A percentile compares a stretch with the other conserved stretches of the same genome.
phyloP scores from a whole-genome alignment of 192 early-diverging fungal genomes.

The Coemansia umbellata region DNA sequence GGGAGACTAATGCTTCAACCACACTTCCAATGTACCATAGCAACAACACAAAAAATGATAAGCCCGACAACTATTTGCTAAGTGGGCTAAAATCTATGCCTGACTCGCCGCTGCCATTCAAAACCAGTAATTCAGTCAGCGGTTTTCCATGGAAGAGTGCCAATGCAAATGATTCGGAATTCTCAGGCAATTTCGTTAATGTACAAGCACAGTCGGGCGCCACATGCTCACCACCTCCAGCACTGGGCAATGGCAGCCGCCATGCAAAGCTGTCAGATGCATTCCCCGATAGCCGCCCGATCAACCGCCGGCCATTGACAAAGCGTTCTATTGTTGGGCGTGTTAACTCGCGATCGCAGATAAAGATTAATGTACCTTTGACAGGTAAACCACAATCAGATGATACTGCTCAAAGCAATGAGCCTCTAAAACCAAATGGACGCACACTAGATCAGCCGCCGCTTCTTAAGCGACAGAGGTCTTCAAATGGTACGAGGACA shows the following conservation, averaged over 20 bases:
- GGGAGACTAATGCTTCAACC: background rate
- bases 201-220: too few species aligned
- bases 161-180: too few species aligned
- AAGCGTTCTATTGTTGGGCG: constrained; percentile 6
- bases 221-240: too few species aligned
- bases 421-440: background rate
- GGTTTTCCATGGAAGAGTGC: too few species aligned
- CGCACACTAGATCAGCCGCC: background rate
- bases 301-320: constrained; percentile 22
- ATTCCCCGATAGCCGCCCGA: constrained; percentile 42
- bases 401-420: background rate
- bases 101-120: too few species aligned
- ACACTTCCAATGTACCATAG: background rate
- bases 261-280: constrained; percentile 17
- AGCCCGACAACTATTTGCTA: too few species aligned
- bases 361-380: constrained; percentile 9
- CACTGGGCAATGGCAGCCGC: background rate
- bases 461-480: background rate
- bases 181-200: too few species aligned
- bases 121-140: too few species aligned
- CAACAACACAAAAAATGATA: background rate
- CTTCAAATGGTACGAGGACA: background rate
- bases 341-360: constrained; percentile 1
- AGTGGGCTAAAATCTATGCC: too few species aligned
- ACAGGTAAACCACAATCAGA: background rate